Conservation (phyloP, 169 alveolate genomes). For the Ichthyophthirius multifiliis region DNA sequence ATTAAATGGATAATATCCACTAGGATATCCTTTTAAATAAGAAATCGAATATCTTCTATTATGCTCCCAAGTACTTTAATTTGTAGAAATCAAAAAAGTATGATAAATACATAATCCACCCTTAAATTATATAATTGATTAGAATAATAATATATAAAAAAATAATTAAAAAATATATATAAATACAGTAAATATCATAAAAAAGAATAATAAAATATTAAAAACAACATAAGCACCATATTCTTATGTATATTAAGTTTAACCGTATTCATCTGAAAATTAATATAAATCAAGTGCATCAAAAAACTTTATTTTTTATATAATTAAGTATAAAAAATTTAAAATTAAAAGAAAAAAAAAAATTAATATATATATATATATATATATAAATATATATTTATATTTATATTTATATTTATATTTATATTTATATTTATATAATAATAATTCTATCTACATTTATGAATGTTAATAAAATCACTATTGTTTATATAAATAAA, state of each 20-base stretch:
- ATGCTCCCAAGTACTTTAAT: constrained; percentile 45
- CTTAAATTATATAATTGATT: background rate
- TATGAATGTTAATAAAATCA: background rate
- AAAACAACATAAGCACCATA: constrained; percentile 18
- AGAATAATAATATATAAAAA: background rate
- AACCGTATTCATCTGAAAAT: background rate
- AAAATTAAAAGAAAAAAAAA: too few relatives aligned
- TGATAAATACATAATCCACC: constrained; percentile 26
- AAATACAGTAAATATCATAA: constrained; percentile 17
- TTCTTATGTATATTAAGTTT: background rate
- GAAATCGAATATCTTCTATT: constrained; percentile 27
- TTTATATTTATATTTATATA: background rate
- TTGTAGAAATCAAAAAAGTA: constrained; percentile 23
- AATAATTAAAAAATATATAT: too few relatives aligned
- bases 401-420: background rate
- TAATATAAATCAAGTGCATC: constrained; percentile 8
- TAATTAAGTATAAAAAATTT: too few relatives aligned
- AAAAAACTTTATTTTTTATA: background rate
- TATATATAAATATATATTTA: background rate
- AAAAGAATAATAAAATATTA: background rate
- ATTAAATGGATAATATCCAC: constrained; percentile 30
- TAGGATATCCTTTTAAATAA: constrained; percentile 20
- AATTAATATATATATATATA: too few relatives aligned
- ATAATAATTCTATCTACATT: background rate
- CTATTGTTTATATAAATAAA: background rate